phyloP scores from a whole-genome alignment of 2,329 filamentous ascomycete species.

The Cladosporium colombiae region DNA sequence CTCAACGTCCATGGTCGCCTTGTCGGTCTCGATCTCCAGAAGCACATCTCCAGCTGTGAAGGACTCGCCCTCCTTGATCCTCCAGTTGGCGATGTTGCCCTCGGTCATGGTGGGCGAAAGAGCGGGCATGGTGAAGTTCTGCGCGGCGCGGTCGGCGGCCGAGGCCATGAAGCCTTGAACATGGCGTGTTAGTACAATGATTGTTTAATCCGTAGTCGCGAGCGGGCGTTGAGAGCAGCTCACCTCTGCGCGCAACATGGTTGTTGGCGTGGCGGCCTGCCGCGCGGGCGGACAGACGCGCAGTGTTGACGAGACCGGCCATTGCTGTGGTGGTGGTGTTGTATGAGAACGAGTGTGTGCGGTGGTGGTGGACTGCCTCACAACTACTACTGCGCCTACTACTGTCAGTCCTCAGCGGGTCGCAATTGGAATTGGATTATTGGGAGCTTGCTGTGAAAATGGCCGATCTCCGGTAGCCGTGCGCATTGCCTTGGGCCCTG shows the following conservation, averaged over 20 bases:
- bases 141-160: conserved; percentile 61
- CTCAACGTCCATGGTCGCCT: conserved; percentile 93
- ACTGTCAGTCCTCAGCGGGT: not conserved
- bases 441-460: conserved; percentile 9
- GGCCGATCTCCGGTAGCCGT: conserved; percentile 12
- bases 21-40: conserved; percentile 91
- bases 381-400: conserved; percentile 2
- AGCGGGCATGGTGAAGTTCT: conserved; percentile 89
- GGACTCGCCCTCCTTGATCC: conserved; percentile 81
- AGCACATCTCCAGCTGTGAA: conserved; percentile 83
- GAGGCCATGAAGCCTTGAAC: conserved; percentile 31
- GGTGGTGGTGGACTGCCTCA: conserved; percentile 6
- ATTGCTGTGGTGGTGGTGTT: conserved; percentile 24
- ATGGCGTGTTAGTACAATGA: conserved; percentile 19
- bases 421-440: conserved; percentile 4
- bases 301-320: conserved; percentile 34
- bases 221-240: conserved; percentile 11
- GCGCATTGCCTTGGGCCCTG: not conserved
- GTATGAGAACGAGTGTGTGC: not conserved
- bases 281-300: conserved; percentile 33
- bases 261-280: conserved; percentile 32
- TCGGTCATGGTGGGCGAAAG: conserved; percentile 93
- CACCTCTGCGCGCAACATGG: conserved; percentile 31
- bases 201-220: not conserved
- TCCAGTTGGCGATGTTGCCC: conserved; percentile 83